Evolutionary conservation across 1,139 yeast genomes (phyloP), one percentile per base, ranked within the genome.

Genomic region (Wickerhamomyces sp.): DNA sequence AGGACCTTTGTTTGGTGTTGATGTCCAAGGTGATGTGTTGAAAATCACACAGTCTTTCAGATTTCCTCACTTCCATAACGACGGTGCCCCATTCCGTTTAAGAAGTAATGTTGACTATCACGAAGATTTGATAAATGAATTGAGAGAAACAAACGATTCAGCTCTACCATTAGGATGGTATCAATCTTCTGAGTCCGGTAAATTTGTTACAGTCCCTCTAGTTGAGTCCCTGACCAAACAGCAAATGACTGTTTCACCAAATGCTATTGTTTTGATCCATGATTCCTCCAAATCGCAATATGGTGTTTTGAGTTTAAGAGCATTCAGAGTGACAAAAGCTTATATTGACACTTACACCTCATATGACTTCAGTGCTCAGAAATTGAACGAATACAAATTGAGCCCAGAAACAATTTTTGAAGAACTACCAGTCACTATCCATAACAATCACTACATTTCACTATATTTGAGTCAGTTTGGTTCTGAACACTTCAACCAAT

Each of bases 131-230:
- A 68, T 82, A 49, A 75, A 75, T 38, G 74, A 76, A 45, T 72
- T 86, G 51, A 77, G 73, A 54, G 74, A 71, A 44, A 76, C 81
- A 48, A 84, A 83, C 36, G 72, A 77, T 46, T 94, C 90, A 36
- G 72, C 80, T 37, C 87, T 81, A 59, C 77, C 81, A 51, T 77
- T 82, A 50, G 96, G 96, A 28, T 88, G 90, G 90, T 88, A 84
- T 65, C 78, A 85, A 57, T 72, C 85, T 37, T 73, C 89, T 27
- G 58, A 72, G 39, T 74, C 84, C 33, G 95, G 95, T 37, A 78
- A 76, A 57, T 81, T 80, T 58, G 76, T 81, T 53, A 79, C 81
- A 46, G 77, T 77, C 44, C 74, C 76, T 45, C 68, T 81, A 44
- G 72, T 84, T 34, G 95, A 84, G 51, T 73, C 81, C 33, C 69